Evolutionary conservation across 148 eudicot genomes (phyloP).

Genomic region (Silene uniflora): DNA sequence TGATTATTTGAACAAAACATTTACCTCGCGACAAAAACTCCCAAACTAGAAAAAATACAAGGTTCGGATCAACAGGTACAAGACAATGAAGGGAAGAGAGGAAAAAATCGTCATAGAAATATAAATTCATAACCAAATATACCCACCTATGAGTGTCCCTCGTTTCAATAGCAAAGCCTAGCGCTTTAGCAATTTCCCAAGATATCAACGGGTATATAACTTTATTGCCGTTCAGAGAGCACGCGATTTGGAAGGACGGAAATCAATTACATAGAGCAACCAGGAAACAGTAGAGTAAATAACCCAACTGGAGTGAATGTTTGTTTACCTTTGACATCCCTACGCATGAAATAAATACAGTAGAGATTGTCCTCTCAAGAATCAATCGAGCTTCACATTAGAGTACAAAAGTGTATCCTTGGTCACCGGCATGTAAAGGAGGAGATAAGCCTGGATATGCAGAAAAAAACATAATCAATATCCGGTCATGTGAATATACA

Average conservation of each 20-base stretch:
- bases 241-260: slow-evolving; percentile 2
- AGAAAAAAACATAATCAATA: background rate
- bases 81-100: background rate
- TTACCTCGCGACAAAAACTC: background rate
- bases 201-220: background rate
- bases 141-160: background rate
- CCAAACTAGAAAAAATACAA: background rate
- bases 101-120: slow-evolving; percentile 5
- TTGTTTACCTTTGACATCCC: slow-evolving; percentile 16
- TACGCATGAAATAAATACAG: slow-evolving; percentile 17
- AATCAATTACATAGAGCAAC: slow-evolving; percentile 5
- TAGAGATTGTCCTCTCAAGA: slow-evolving; percentile 7
- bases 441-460: slow-evolving; percentile 57
- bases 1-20: background rate
- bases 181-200: background rate
- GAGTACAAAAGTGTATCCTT: slow-evolving; percentile 90
- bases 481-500: background rate
- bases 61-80: slow-evolving; percentile 1
- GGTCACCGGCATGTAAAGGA: slow-evolving; percentile 78
- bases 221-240: background rate
- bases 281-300: background rate
- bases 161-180: background rate
- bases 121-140: slow-evolving; percentile 7
- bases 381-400: slow-evolving; percentile 85
- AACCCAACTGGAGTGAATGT: background rate